Evolutionary conservation across 441 rosid genomes (phyloP).

Genomic region (Geranium incanum): DNA sequence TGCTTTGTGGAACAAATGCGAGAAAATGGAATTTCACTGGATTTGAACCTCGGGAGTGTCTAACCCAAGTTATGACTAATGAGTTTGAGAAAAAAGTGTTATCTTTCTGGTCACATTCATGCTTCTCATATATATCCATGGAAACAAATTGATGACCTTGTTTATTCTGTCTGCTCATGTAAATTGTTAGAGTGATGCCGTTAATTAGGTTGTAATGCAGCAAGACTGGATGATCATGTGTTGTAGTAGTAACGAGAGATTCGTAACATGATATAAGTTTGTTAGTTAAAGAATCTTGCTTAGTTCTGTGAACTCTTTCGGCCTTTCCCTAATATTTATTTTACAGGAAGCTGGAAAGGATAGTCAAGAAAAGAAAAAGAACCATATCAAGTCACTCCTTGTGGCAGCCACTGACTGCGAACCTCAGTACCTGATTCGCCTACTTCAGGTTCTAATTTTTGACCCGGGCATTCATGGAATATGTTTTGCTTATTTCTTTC

Average conservation of each 20-base stretch:
- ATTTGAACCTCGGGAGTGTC: not conserved
- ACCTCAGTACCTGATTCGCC: slow-evolving; percentile 77
- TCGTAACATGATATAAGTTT: not conserved
- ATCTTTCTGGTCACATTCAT: not conserved
- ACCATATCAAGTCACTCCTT: slow-evolving; percentile 79
- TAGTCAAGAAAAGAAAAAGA: slow-evolving; percentile 87
- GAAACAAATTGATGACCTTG: not conserved
- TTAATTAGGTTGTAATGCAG: not conserved
- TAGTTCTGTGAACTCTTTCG: not conserved
- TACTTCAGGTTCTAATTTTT: slow-evolving; percentile 64
- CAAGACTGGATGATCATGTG: not conserved
- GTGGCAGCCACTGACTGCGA: slow-evolving; percentile 92
- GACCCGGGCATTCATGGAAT: slow-evolving; percentile 17
- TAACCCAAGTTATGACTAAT: not conserved
- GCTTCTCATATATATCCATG: not conserved
- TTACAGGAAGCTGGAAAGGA: slow-evolving; percentile 81
- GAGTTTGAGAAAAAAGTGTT: not conserved
- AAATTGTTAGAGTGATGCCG: not conserved
- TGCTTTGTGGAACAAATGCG: not conserved
- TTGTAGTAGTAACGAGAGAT: not conserved
- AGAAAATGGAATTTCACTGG: not conserved
- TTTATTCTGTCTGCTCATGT: not conserved
- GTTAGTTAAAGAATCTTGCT: slow-evolving; percentile 5
- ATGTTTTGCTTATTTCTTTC: slow-evolving; percentile 8
- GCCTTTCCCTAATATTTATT: slow-evolving; percentile 16